These are phyloP conservation scores for Mortierella sp. DNA, from an alignment of 371 early-diverging fungal genomes.

Conservation along the genomic window DNA sequence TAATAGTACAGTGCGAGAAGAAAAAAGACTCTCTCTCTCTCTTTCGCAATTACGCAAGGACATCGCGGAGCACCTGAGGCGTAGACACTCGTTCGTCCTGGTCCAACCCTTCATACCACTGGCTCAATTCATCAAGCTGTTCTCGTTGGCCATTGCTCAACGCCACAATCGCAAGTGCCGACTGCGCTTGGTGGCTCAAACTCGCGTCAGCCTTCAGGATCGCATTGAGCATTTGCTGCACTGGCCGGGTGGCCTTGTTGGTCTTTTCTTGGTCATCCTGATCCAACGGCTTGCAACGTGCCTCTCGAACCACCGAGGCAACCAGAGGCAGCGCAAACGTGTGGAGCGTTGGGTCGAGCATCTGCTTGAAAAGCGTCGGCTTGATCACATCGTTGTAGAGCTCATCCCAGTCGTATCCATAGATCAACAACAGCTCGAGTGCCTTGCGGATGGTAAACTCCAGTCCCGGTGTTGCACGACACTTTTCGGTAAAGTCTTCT, in stretches of 20 bases:
- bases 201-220: conserved; percentile 29
- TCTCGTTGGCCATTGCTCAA: conserved; percentile 19
- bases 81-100: conserved; percentile 9
- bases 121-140: conserved; percentile 12
- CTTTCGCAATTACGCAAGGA: conserved; percentile 10
- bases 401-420: conserved; percentile 44
- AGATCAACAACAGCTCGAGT: conserved; percentile 40
- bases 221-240: conserved; percentile 26
- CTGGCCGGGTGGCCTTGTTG: conserved; percentile 6
- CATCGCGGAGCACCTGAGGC: conserved; percentile 14
- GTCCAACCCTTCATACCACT: conserved; percentile 20
- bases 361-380: conserved; percentile 26
- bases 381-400: conserved; percentile 35
- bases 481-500: conserved; percentile 19
- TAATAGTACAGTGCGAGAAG: background rate
- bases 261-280: background rate
- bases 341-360: conserved; percentile 20
- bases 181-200: conserved; percentile 28
- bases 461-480: conserved; percentile 9
- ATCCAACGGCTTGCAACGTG: background rate
- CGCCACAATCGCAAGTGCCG: conserved; percentile 31
- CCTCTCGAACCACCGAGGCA: conserved; percentile 29
- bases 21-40: background rate
- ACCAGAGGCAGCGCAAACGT: conserved; percentile 36
- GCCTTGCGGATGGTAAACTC: conserved; percentile 35